Base-by-base conservation (phyloP, 2,329 filamentous ascomycete species). In the Parastagonospora nodorum region DNA sequence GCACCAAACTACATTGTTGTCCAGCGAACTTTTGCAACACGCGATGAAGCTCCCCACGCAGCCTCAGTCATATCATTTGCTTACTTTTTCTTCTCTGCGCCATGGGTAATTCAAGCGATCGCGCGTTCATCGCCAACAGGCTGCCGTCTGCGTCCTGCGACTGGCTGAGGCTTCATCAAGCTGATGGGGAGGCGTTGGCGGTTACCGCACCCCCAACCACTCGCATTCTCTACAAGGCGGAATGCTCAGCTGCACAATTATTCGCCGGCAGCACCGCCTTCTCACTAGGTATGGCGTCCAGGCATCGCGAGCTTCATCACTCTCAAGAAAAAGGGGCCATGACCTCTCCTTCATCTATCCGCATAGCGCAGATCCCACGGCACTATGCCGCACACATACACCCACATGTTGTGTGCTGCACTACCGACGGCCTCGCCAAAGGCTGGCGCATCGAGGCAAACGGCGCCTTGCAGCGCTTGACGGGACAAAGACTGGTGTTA, bases 81-180 rank as follows among this genome's bases (percentile, higher is more conserved):
- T 16, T 37, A 16, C 35, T 16, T 16, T 8, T 37, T 24, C 19
- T 37, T 37, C 35, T 16, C 15, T n/a, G 35, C 35, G 35, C 35
- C n/a, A n/a, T n/a, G 14, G 35, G 14, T 16, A 16, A 37, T n/a
- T n/a, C 35, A 37, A 16, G 14, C 15, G 19, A 37, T 16, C 30
- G 30, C n/a, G 15, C 27, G 24, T 38, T 36, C 30, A 12, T 15
- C 10, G 28, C 29, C 30, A 31, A 28, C 28, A 33, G 45, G 30
- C 43, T 44, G 38, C 37, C 33, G 37, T 31, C 37, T 33, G 37
- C 40, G 38, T 36, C 19, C 43, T 31, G 38, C 33, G 39, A 45
- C 48, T 49, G 51, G 45, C 42, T 54, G 31, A 58, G 57, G 56
- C 55, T 45, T 64, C 54, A 58, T 63, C 53, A 49, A 39, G 55